These are phyloP conservation scores for Aspergillus sp. DNA, from an alignment of 2,329 filamentous ascomycete species.

Conservation along the genomic window DNA sequence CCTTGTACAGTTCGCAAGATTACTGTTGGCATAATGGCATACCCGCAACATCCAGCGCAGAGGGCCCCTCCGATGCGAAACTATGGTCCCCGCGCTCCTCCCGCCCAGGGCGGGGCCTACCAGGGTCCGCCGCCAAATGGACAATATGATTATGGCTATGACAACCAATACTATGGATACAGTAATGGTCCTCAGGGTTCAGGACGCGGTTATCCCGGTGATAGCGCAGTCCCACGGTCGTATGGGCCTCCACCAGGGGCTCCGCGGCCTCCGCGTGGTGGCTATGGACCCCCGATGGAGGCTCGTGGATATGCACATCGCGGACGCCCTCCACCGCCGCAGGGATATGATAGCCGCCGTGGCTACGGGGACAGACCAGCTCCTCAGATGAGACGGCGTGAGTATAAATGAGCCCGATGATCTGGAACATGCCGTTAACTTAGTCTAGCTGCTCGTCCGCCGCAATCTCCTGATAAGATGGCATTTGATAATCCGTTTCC, in stretches of 20 bases:
- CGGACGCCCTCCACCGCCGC: slow-evolving; percentile 27
- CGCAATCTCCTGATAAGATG: slow-evolving; percentile 40
- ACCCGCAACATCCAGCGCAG: slow-evolving; percentile 36
- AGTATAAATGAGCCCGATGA: slow-evolving; percentile 20
- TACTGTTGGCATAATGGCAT: slow-evolving; percentile 35
- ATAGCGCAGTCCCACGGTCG: slow-evolving; percentile 28
- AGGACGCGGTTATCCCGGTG: slow-evolving; percentile 30
- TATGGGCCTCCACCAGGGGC: slow-evolving; percentile 30
- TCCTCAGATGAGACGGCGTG: slow-evolving; percentile 37
- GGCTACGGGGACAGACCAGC: slow-evolving; percentile 31
- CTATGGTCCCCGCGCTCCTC: slow-evolving; percentile 28
- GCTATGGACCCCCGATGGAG: slow-evolving; percentile 27
- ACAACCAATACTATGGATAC: slow-evolving; percentile 25
- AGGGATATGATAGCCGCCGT: slow-evolving; percentile 28
- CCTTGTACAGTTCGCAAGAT: background rate
- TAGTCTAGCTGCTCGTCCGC: slow-evolving; percentile 31
- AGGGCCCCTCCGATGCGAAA: slow-evolving; percentile 37
- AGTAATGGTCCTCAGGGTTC: slow-evolving; percentile 29
- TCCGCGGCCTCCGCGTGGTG: slow-evolving; percentile 36
- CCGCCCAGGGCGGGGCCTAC: slow-evolving; percentile 20
- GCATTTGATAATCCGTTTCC: slow-evolving; percentile 56
- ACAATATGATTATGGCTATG: slow-evolving; percentile 31
- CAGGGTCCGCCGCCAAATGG: slow-evolving; percentile 26
- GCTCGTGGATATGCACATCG: slow-evolving; percentile 27
- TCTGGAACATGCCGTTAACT: background rate